Evolutionary conservation across 768 basidiomycete genomes (phyloP).

Genomic region (Pulveroboletus sp.): DNA sequence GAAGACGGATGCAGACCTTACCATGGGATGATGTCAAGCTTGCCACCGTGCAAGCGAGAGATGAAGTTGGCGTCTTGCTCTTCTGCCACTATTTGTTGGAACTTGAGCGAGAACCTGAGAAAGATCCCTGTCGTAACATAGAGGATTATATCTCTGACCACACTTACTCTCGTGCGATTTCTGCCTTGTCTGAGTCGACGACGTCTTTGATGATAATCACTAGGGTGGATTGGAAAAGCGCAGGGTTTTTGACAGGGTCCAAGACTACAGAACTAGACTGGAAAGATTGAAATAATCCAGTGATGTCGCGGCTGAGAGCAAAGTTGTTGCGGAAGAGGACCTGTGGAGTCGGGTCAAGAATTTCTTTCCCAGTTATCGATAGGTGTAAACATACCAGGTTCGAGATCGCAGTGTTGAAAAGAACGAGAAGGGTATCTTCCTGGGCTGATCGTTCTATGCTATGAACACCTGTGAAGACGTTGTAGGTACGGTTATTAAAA

Average conservation of each 20-base stretch:
- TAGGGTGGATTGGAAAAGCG: slow-evolving; percentile 53
- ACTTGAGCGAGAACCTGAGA: slow-evolving; percentile 50
- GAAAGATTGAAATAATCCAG: slow-evolving; percentile 57
- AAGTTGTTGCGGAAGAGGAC: slow-evolving; percentile 66
- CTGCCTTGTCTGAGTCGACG: slow-evolving; percentile 53
- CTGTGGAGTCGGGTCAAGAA: slow-evolving; percentile 25
- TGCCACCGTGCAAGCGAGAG: slow-evolving; percentile 50
- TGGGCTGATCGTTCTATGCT: slow-evolving; percentile 60
- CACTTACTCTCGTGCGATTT: slow-evolving; percentile 54
- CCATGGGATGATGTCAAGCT: slow-evolving; percentile 57
- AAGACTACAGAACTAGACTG: slow-evolving; percentile 52
- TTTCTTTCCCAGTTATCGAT: neutral
- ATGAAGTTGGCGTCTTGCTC: slow-evolving; percentile 62
- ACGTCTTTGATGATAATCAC: slow-evolving; percentile 69
- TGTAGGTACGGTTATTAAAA: neutral
- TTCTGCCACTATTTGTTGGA: slow-evolving; percentile 53
- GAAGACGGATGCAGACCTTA: neutral
- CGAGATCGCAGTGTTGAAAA: slow-evolving; percentile 63
- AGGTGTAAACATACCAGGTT: slow-evolving; percentile 42
- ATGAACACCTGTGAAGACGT: slow-evolving; percentile 46
- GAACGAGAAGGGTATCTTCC: slow-evolving; percentile 58
- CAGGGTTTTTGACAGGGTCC: slow-evolving; percentile 53
- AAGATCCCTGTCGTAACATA: neutral
- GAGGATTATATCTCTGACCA: neutral
- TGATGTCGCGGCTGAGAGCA: slow-evolving; percentile 56